phyloP scores from a whole-genome alignment of 164 flowering plant species.

The Dillenia turbinata region DNA sequence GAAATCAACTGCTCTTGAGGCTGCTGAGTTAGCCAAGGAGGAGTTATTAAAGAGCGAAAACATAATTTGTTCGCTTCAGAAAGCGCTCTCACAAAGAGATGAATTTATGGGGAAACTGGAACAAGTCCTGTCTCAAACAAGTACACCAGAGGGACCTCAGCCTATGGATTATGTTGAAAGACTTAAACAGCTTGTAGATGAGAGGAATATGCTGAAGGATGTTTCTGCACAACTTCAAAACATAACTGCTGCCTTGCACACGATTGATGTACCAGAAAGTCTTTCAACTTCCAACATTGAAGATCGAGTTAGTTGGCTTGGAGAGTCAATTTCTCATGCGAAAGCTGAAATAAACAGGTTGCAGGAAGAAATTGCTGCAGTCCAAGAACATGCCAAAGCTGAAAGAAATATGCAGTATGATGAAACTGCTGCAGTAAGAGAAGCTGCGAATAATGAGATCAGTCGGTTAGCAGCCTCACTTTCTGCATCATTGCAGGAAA shows the following conservation, averaged over 20 bases:
- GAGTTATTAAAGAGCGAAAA: conserved; percentile 47
- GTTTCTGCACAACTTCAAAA: conserved; percentile 38
- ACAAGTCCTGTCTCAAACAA: conserved; percentile 38
- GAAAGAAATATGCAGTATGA: conserved; percentile 5
- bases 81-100: conserved; percentile 42
- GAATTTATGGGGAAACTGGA: conserved; percentile 40
- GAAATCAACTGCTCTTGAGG: conserved; percentile 65
- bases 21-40: conserved; percentile 41
- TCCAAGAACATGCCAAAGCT: no score
- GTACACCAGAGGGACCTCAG: conserved; percentile 36
- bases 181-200: conserved; percentile 61
- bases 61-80: conserved; percentile 56
- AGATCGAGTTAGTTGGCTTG: conserved; percentile 52
- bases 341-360: conserved; percentile 37
- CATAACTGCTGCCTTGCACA: conserved; percentile 39
- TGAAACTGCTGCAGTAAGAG: conserved; percentile 12
- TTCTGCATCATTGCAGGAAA: conserved; percentile 53
- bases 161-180: conserved; percentile 42
- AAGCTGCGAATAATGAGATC: conserved; percentile 45
- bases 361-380: conserved; percentile 14
- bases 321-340: conserved; percentile 48
- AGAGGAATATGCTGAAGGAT: conserved; percentile 32
- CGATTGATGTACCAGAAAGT: conserved; percentile 52
- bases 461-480: conserved; percentile 46
- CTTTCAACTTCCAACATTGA: conserved; percentile 39